phyloP scores from a whole-genome alignment of 2,329 filamentous ascomycete species.

The Onygenales sp. region DNA sequence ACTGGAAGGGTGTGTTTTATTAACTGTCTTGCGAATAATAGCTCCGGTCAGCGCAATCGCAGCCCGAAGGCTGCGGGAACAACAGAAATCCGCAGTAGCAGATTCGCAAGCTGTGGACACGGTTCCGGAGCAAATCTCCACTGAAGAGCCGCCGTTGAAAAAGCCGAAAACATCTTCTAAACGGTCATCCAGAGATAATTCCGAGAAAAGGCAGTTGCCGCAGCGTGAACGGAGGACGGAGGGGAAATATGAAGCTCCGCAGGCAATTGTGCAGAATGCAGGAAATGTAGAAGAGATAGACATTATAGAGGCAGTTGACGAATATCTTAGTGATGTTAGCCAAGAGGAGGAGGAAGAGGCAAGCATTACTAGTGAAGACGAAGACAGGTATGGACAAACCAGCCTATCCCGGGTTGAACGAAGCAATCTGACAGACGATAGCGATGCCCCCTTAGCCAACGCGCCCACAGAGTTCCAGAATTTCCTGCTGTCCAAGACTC shows the following conservation, averaged over 20 bases:
- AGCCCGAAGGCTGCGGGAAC: slow-evolving; percentile 31
- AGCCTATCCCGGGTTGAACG: neutral
- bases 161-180: slow-evolving; percentile 21
- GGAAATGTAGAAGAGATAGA: slow-evolving; percentile 4
- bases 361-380: neutral
- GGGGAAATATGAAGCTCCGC: neutral
- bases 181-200: slow-evolving; percentile 6
- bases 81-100: slow-evolving; percentile 11
- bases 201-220: slow-evolving; percentile 4
- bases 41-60: slow-evolving; percentile 31
- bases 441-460: slow-evolving; percentile 24
- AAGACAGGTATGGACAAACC: slow-evolving; percentile 1
- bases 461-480: slow-evolving; percentile 23
- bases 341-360: slow-evolving; percentile 1
- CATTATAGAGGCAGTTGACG: neutral
- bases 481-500: slow-evolving; percentile 30
- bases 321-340: neutral
- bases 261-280: slow-evolving; percentile 9
- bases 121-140: slow-evolving; percentile 11
- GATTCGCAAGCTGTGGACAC: slow-evolving; percentile 18
- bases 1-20: neutral
- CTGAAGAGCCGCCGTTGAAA: slow-evolving; percentile 26
- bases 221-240: neutral
- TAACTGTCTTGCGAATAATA: neutral
- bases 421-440: slow-evolving; percentile 7